phyloP scores from a whole-genome alignment of 192 early-diverging fungal species.

The Ramicandelaber brevisporus region DNA sequence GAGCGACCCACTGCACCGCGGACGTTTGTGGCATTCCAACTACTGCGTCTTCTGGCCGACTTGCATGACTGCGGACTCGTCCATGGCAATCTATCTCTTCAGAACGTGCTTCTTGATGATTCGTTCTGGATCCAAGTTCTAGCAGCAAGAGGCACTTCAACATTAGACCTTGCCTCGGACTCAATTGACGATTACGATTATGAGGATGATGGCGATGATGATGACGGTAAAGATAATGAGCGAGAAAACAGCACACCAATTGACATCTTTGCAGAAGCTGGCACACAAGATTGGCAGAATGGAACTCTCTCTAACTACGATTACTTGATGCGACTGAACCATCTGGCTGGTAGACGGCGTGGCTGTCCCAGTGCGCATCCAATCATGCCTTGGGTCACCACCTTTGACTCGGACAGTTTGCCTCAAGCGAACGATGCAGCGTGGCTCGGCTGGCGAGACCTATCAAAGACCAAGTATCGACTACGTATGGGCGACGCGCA shows the following conservation, averaged over 20 bases:
- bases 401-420: slow-evolving; percentile 23
- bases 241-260: not conserved
- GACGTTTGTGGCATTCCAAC: slow-evolving; percentile 26
- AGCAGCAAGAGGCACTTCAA: not conserved
- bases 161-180: not conserved
- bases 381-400: slow-evolving; percentile 41
- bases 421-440: no score
- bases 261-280: no score
- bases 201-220: no score
- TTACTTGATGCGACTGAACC: slow-evolving; percentile 2
- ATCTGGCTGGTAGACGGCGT: slow-evolving; percentile 17
- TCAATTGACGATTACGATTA: not conserved
- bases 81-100: slow-evolving; percentile 16
- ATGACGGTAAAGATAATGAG: no score
- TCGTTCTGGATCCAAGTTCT: not conserved
- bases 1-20: no score
- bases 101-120: slow-evolving; percentile 1
- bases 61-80: slow-evolving; percentile 25
- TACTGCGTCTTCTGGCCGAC: slow-evolving; percentile 17
- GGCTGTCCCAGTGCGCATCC: slow-evolving; percentile 41
- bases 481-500: slow-evolving; percentile 46
- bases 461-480: slow-evolving; percentile 35
- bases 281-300: not conserved
- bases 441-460: slow-evolving; percentile 30
- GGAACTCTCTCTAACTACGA: slow-evolving; percentile 1